Percentiles rank a stretch among this genome's conserved stretches.
phyloP scores from a whole-genome alignment of 768 basidiomycete species.

The Exidia glandulosa region DNA sequence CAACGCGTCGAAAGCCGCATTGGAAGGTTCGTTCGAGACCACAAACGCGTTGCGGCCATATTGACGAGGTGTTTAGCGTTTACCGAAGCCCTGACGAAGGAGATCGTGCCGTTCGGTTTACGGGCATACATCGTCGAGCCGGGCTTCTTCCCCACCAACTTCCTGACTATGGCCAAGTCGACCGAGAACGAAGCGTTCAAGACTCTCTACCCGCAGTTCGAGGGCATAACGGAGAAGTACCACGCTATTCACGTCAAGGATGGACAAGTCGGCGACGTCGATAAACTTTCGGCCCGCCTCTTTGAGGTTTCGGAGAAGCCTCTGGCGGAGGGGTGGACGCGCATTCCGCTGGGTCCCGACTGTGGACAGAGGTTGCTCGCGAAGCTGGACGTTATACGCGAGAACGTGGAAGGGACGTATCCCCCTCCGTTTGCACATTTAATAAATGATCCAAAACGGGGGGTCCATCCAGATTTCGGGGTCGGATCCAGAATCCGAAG shows the following conservation, averaged over 20 bases:
- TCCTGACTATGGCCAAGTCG: conserved; percentile 6
- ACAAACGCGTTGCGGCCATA: no score
- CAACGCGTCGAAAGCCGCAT: conserved; percentile 11
- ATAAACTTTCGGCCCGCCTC: conserved; percentile 12
- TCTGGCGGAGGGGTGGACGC: conserved; percentile 11
- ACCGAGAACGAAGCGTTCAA: conserved; percentile 8
- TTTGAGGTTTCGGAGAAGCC: conserved; percentile 15
- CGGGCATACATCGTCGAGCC: not conserved
- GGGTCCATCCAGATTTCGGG: no score
- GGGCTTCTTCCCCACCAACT: conserved; percentile 4
- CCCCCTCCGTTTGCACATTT: no score
- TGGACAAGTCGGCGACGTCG: conserved; percentile 15
- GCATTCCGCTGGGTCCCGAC: conserved; percentile 16
- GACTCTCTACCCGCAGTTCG: conserved; percentile 11
- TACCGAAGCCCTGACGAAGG: not conserved
- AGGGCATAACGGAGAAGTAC: conserved; percentile 2
- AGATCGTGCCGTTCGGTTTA: not conserved
- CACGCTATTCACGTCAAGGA: conserved; percentile 1
- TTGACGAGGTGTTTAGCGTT: no score
- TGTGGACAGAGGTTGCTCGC: conserved; percentile 10
- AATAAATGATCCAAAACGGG: no score
- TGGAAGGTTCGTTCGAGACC: no score
- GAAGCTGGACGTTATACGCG: conserved; percentile 10
- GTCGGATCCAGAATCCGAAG: no score
- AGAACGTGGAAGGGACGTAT: conserved; percentile 14